Evolutionary conservation across 2,329 filamentous ascomycete genomes (phyloP), one percentile per base, ranked within the genome.

Genomic region (Coniochaeta sp.): DNA sequence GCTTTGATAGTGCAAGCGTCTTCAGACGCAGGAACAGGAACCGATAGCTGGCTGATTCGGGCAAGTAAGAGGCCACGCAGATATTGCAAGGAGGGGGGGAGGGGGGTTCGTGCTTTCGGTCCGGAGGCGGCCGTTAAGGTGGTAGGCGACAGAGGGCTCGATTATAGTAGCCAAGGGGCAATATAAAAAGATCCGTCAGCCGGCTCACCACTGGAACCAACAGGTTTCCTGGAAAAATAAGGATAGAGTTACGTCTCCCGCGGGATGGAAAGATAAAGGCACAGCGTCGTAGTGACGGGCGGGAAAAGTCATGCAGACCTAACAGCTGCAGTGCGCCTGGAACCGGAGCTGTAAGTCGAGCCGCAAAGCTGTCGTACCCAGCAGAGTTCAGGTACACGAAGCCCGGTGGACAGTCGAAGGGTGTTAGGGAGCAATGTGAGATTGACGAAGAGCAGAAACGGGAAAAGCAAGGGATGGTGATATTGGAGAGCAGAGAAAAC

Each of bases 21-120:
- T 18, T 26, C 22, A 49, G 47, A 49, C 47, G 47, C 47, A 49
- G 47, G 47, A 49, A 49, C 47, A 16, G 26, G 47, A 16, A 22
- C n/a, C 49, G 38, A 31, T 26, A 46, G 49, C 24, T 46, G 30
- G 35, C 20, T 35, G 16, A 28, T 51, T 35, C 28, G n/a, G 30
- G 38, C 38, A 47, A 33, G 35, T 45, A 22, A 16, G 8, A 51
- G 3, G 22, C 35, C 14, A 46, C 14, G 38, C 20, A 22, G 49
- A 51, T 42, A 51, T 51, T 51, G 49, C 32, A 7, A 40, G 14
- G 24, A n/a, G 49, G 42, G 22, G 31, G 22, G 48, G n/a, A 40
- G 14, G 24, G 26, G 49, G 42, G 22, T 18, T 12, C 32, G n/a
- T 38, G n/a, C 3, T 27, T 26, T 51, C 49, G 33, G 30, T 45